A percentile compares a stretch with the other conserved stretches of the same genome.
Conservation (phyloP, 257 asterid species). For the Solanum arcanum region DNA sequence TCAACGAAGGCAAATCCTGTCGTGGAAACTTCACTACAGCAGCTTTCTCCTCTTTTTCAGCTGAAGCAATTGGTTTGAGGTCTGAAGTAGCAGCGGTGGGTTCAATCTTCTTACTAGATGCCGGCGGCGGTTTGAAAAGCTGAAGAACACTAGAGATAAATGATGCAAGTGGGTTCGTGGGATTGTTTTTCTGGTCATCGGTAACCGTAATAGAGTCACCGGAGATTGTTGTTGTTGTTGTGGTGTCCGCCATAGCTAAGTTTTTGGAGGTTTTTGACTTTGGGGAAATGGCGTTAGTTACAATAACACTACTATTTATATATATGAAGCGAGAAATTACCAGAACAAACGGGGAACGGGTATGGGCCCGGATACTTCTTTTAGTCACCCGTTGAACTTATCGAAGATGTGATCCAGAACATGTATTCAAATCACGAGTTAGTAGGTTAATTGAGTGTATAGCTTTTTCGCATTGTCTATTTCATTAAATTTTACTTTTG, state of each 20-base stretch:
- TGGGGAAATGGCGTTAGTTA: constrained; percentile 7
- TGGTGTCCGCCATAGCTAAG: background rate
- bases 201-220: background rate
- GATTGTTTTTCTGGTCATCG: background rate
- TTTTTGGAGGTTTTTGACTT: background rate
- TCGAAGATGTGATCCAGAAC: background rate
- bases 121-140: constrained; percentile 35
- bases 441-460: background rate
- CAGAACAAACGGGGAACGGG: background rate
- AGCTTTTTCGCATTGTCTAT: too few species aligned
- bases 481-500: too few species aligned
- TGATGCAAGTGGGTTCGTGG: constrained; percentile 30
- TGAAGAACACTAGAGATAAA: constrained; percentile 33
- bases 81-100: constrained; percentile 8
- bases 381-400: background rate
- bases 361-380: background rate
- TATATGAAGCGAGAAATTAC: background rate
- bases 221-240: background rate
- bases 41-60: constrained; percentile 12
- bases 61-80: background rate
- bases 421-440: background rate
- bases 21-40: constrained; percentile 28
- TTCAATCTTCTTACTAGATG: constrained; percentile 3
- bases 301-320: background rate
- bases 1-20: constrained; percentile 30